Conservation (phyloP, 2,329 filamentous ascomycete species). For the Fusarium sp. region DNA sequence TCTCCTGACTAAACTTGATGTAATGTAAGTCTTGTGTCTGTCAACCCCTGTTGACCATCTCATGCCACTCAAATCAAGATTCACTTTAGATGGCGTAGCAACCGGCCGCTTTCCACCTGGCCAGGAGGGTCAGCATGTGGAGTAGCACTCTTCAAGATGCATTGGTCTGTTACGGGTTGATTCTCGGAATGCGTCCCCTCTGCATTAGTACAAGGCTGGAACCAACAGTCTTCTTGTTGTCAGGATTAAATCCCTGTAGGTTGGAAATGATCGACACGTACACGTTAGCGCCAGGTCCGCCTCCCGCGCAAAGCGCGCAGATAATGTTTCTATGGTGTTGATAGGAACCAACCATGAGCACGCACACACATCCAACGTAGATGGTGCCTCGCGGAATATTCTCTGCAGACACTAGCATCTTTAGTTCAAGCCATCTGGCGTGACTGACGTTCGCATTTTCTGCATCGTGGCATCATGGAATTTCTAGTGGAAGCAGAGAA, state of each 20-base stretch:
- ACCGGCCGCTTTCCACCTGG: background rate
- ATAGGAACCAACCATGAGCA: background rate
- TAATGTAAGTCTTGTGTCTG: no score
- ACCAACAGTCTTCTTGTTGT: background rate
- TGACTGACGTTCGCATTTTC: background rate
- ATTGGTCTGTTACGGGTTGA: background rate
- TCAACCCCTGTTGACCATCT: background rate
- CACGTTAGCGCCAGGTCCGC: background rate
- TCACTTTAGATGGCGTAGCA: background rate
- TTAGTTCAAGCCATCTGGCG: background rate
- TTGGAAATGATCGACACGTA: background rate
- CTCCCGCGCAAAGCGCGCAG: background rate
- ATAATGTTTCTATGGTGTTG: background rate
- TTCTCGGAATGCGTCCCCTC: background rate
- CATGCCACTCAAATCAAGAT: background rate
- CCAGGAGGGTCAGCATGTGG: background rate
- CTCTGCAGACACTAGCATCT: background rate
- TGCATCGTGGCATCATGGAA: background rate
- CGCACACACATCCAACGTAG: background rate
- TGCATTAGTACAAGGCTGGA: background rate
- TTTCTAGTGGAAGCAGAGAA: background rate
- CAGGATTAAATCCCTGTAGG: background rate
- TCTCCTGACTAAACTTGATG: background rate
- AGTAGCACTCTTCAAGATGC: background rate
- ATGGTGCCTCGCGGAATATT: background rate